Evolutionary conservation across 345 rosid species (phyloP), one percentile per base, ranked within the genome.

Genomic region (Moringa oleifera): DNA sequence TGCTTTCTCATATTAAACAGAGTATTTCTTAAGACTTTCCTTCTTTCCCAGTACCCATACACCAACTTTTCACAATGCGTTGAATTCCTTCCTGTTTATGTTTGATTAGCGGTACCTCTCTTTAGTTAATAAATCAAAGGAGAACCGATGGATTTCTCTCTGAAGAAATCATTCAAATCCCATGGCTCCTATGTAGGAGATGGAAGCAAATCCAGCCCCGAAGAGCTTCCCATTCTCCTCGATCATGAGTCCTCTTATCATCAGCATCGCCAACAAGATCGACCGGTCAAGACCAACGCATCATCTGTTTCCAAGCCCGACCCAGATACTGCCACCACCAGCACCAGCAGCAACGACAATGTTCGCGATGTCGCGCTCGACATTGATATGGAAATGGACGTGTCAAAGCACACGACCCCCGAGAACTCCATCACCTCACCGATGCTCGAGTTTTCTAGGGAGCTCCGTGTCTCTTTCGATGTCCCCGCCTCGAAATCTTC

Each of bases 381-480:
- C 31, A 81, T 94, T 71, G 95, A 88, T 55, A 49, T 81, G 62
- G 91, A 91, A 18, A 83, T 80, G 73, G 85, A 86, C 18, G 90
- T 80, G 57, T 53, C 56, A 1, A 62, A 31, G 55, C 71, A 33
- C 62, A 56, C 25, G 7, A 17, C 3, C 10, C 52, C 63, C 73
- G n/a, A 54, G 17, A 73, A 56, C 7, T 72, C 0, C 51, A 63
- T 15, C 18, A 25, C 18, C 25, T 19, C 58, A 6, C 28, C 17
- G n/a, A 31, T 19, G 58, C 58, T 18, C 0, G 79, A 78, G 25
- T 53, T 19, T 23, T 81, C 85, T 0, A 71, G 71, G 53, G 88
- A 78, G 6, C 22, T 75, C 17, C 58, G 86, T 36, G 94, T 85
- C 50, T 89, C 90, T 0, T 91, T 86, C 70, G 56, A 75, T 49